Conservation (phyloP, 805 yeast genomes). For the Starmerella stigmatis region DNA sequence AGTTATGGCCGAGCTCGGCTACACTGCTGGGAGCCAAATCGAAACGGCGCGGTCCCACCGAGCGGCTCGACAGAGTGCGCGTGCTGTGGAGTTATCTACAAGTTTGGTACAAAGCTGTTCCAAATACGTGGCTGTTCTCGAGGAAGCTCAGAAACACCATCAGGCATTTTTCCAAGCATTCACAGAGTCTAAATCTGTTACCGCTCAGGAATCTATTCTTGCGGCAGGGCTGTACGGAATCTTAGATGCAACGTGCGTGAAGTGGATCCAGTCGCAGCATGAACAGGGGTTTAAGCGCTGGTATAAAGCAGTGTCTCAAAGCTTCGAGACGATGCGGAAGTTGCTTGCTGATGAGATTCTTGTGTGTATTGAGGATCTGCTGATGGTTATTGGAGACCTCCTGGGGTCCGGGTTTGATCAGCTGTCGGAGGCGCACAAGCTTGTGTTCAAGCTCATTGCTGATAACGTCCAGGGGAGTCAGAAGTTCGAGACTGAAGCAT, state of each 20-base stretch:
- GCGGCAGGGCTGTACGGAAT: background rate
- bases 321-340: conserved; percentile 9
- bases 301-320: conserved; percentile 17
- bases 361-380: background rate
- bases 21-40: background rate
- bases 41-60: background rate
- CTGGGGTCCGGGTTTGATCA: background rate
- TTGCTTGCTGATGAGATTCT: conserved; percentile 2
- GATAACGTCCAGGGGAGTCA: background rate
- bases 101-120: background rate
- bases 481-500: conserved; percentile 16
- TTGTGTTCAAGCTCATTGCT: background rate
- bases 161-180: background rate
- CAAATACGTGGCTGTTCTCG: background rate
- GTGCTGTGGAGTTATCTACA: background rate
- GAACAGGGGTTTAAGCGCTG: conserved; percentile 25
- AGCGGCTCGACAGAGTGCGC: conserved; percentile 1
- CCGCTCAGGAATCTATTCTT: background rate
- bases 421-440: conserved; percentile 1
- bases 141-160: background rate
- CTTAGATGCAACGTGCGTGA: background rate
- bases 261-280: conserved; percentile 23
- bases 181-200: background rate
- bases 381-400: conserved; percentile 2
- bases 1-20: background rate